phyloP scores from a whole-genome alignment of 2,329 filamentous ascomycete genomes.

The Colletotrichum paranaense region DNA sequence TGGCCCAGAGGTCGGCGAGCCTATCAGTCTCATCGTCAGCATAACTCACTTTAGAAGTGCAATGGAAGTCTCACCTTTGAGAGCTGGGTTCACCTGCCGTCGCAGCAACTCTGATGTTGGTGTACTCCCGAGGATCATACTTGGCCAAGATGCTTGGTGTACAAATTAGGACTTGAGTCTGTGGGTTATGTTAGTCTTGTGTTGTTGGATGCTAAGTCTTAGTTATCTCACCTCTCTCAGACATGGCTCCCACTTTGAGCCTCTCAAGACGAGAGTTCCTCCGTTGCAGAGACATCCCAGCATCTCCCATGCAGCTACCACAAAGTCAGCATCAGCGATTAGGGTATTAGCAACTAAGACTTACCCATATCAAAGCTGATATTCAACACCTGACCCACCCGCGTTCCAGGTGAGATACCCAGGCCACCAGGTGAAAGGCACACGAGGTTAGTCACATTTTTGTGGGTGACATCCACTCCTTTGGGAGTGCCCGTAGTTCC shows the following conservation, averaged over 20 bases:
- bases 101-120: conserved; percentile 32
- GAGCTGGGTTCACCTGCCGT: conserved; percentile 37
- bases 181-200: not conserved
- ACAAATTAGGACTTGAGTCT: conserved; percentile 32
- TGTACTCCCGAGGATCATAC: conserved; percentile 33
- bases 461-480: conserved; percentile 67
- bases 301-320: conserved; percentile 68
- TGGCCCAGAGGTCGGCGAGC: conserved; percentile 68
- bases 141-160: conserved; percentile 36
- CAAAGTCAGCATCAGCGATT: not conserved
- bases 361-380: conserved; percentile 72
- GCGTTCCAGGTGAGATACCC: conserved; percentile 59
- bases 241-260: conserved; percentile 31
- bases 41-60: not conserved
- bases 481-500: conserved; percentile 67
- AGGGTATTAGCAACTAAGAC: conserved; percentile 37
- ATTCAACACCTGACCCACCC: conserved; percentile 66
- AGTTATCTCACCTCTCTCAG: conserved; percentile 20
- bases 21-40: not conserved
- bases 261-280: conserved; percentile 35
- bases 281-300: conserved; percentile 48
- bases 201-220: not conserved
- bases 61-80: conserved; percentile 1
- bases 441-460: conserved; percentile 30
- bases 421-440: conserved; percentile 46